Conservation (phyloP, 495 filamentous ascomycete genomes). For the Tuber microsphaerosporum region DNA sequence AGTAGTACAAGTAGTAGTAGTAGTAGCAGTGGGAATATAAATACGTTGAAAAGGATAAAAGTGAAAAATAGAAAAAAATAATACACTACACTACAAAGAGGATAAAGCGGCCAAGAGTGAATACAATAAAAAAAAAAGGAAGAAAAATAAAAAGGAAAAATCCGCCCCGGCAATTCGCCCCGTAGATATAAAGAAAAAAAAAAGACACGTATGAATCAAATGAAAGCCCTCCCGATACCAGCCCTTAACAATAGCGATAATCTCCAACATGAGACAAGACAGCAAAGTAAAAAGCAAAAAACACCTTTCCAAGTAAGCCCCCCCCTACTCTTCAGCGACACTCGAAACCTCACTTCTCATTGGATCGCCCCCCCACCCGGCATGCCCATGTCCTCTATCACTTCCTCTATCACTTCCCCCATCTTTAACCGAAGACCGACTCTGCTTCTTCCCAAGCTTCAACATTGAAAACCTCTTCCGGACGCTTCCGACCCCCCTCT, state of each 20-base stretch:
- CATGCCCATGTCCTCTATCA: conserved; percentile 43
- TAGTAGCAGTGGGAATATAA: neutral
- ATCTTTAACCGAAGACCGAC: conserved; percentile 50
- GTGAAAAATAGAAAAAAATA: neutral
- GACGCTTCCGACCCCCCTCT: conserved; percentile 52
- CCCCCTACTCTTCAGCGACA: conserved; percentile 35
- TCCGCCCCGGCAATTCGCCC: neutral
- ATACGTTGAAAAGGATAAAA: neutral
- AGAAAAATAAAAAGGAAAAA: neutral
- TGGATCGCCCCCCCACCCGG: neutral
- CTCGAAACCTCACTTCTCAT: conserved; percentile 26
- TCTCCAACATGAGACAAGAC: neutral
- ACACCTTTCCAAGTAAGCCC: conserved; percentile 10
- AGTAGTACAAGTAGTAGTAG: too few species aligned
- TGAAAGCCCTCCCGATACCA: neutral
- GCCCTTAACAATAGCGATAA: conserved; percentile 22
- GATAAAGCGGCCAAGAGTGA: conserved; percentile 7
- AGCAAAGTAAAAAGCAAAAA: conserved; percentile 28
- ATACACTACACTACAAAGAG: conserved; percentile 14
- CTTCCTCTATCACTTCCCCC: conserved; percentile 48
- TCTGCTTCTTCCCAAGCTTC: conserved; percentile 59
- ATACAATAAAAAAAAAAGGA: neutral
- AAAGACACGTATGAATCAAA: neutral
- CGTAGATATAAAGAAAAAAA: neutral
- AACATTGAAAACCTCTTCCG: conserved; percentile 64